phyloP scores from a whole-genome alignment of 2,329 filamentous ascomycete genomes.

The Apiospora arundinis region DNA sequence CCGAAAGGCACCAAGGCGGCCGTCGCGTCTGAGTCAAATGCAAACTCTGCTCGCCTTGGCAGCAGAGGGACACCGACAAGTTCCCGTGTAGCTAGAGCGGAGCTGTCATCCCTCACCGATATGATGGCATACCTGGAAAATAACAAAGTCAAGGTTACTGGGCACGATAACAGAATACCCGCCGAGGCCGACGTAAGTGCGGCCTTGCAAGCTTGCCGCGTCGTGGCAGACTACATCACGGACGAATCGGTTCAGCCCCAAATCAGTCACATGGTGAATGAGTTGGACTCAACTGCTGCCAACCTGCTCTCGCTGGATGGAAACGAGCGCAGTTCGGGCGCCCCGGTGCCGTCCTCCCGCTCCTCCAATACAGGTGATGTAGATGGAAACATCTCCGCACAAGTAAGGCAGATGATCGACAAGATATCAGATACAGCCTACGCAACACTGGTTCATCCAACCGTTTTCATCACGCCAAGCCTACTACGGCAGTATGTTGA shows the following conservation, averaged over 20 bases:
- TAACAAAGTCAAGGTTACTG: constrained; percentile 33
- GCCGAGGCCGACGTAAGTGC: constrained; percentile 37
- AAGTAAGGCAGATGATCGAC: constrained; percentile 53
- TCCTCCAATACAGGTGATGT: constrained; percentile 18
- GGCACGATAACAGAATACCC: constrained; percentile 32
- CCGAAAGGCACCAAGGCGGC: background rate
- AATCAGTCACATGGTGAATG: constrained; percentile 37
- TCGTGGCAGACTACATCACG: constrained; percentile 39
- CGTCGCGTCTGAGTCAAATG: constrained; percentile 14
- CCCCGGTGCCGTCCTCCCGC: constrained; percentile 28
- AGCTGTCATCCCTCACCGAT: constrained; percentile 35
- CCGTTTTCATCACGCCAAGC: constrained; percentile 79
- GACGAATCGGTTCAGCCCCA: constrained; percentile 39
- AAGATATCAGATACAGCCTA: constrained; percentile 68
- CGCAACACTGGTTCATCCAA: constrained; percentile 72
- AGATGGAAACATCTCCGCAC: constrained; percentile 26
- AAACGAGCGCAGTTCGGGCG: constrained; percentile 22
- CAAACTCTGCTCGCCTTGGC: constrained; percentile 12
- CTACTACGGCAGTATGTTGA: constrained; percentile 78
- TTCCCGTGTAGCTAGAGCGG: constrained; percentile 21
- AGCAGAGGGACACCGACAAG: constrained; percentile 16
- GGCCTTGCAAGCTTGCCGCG: constrained; percentile 37
- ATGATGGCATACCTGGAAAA: constrained; percentile 38
- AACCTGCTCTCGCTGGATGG: constrained; percentile 44
- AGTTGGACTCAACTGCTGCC: constrained; percentile 45